phyloP scores from a whole-genome alignment of 2,329 filamentous ascomycete species.

The Ophiostoma sp. region DNA sequence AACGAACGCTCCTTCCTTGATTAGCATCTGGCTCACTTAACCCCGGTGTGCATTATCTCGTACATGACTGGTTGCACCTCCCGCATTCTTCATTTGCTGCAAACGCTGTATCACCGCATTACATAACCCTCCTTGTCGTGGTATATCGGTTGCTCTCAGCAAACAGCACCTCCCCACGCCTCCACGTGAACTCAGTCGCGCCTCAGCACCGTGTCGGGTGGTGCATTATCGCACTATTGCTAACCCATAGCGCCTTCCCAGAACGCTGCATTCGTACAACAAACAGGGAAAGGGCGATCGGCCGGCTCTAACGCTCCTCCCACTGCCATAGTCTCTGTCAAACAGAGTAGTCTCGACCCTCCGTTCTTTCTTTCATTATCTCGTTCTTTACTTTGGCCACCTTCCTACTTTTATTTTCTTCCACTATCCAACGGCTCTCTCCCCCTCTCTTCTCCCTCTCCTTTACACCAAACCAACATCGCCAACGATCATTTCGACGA shows the following conservation, averaged over 20 bases:
- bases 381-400: background rate
- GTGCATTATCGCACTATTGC: background rate
- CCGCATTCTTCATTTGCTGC: background rate
- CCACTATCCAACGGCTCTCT: background rate
- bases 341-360: background rate
- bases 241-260: slow-evolving; percentile 18
- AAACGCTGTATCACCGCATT: background rate
- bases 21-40: background rate
- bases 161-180: slow-evolving; percentile 19
- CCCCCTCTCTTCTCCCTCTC: background rate
- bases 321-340: background rate
- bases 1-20: background rate
- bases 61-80: slow-evolving; percentile 16
- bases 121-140: background rate
- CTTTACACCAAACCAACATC: background rate
- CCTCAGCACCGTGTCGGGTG: background rate
- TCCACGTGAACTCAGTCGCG: slow-evolving; percentile 21
- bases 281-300: slow-evolving; percentile 17
- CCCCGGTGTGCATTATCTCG: background rate
- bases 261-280: slow-evolving; percentile 11
- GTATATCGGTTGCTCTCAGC: slow-evolving; percentile 7
- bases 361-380: background rate
- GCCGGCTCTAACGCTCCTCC: slow-evolving; percentile 5
- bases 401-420: background rate
- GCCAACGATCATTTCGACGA: background rate